phyloP scores from a whole-genome alignment of 495 filamentous ascomycete species.

The Xylaria acuta region DNA sequence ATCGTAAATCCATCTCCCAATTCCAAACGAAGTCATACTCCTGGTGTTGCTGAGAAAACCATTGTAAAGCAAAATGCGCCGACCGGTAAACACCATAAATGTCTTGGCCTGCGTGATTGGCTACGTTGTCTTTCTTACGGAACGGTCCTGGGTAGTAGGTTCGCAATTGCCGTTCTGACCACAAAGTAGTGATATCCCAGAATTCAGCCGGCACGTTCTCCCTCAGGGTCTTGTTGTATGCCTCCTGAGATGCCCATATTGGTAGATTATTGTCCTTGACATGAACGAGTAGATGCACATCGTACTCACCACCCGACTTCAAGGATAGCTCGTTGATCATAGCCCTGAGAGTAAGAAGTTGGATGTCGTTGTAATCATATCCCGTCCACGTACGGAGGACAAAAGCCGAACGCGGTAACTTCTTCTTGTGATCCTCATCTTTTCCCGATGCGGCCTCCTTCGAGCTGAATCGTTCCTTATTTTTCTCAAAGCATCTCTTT shows the following conservation, averaged over 20 bases:
- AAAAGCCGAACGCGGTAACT: slow-evolving; percentile 43
- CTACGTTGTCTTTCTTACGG: slow-evolving; percentile 50
- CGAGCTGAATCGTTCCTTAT: slow-evolving; percentile 64
- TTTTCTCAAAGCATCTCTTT: slow-evolving; percentile 69
- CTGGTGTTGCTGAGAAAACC: slow-evolving; percentile 62
- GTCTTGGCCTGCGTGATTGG: slow-evolving; percentile 51
- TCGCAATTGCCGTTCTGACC: slow-evolving; percentile 54
- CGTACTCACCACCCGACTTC: slow-evolving; percentile 63
- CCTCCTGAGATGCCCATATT: slow-evolving; percentile 57
- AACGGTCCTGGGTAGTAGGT: slow-evolving; percentile 49
- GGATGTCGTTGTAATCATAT: slow-evolving; percentile 49
- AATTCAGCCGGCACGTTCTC: slow-evolving; percentile 62
- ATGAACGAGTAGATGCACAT: slow-evolving; percentile 64
- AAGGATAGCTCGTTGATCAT: slow-evolving; percentile 62
- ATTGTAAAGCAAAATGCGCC: slow-evolving; percentile 55
- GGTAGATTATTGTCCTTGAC: slow-evolving; percentile 61
- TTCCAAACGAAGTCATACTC: slow-evolving; percentile 69
- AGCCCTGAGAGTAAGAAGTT: slow-evolving; percentile 57
- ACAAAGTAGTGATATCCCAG: slow-evolving; percentile 61
- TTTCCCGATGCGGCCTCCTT: slow-evolving; percentile 17
- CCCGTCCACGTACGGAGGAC: slow-evolving; percentile 52
- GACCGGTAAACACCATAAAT: slow-evolving; percentile 44
- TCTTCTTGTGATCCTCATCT: slow-evolving; percentile 28
- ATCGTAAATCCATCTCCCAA: slow-evolving; percentile 66
- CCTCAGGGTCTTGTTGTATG: slow-evolving; percentile 56